Conservation (phyloP, 345 rosid species). For the Linum usitatissimum region DNA sequence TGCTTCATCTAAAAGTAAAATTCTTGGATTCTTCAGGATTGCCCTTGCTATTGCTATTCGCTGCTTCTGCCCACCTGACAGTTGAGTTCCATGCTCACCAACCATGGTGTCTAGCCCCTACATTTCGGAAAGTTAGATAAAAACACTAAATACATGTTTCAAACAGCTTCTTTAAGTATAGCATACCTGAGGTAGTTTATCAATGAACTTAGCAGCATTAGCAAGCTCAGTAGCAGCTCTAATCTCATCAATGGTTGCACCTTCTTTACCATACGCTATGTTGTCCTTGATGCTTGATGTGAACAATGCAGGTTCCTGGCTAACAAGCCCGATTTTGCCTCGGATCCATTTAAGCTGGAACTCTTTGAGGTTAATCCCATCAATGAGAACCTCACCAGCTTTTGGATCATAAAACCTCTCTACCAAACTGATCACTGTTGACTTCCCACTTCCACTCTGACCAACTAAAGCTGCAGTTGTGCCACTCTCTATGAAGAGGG, state of each 20-base stretch:
- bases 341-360: slow-evolving; percentile 36
- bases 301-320: slow-evolving; percentile 41
- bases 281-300: slow-evolving; percentile 31
- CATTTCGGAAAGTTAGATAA: background rate
- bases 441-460: slow-evolving; percentile 42
- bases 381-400: slow-evolving; percentile 33
- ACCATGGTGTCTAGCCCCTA: slow-evolving; percentile 9
- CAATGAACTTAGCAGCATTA: slow-evolving; percentile 35
- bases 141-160: background rate
- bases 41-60: slow-evolving; percentile 37
- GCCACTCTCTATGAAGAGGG: slow-evolving; percentile 25
- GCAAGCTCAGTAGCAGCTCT: slow-evolving; percentile 30
- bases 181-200: slow-evolving; percentile 31
- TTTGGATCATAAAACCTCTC: slow-evolving; percentile 40
- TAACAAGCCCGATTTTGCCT: slow-evolving; percentile 34
- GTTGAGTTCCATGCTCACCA: slow-evolving; percentile 9
- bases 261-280: slow-evolving; percentile 34
- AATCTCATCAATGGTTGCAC: slow-evolving; percentile 31
- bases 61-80: slow-evolving; percentile 10
- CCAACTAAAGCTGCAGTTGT: slow-evolving; percentile 37
- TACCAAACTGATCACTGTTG: slow-evolving; percentile 32
- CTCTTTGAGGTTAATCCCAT: slow-evolving; percentile 29
- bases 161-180: background rate
- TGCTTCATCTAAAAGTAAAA: slow-evolving; percentile 38
- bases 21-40: slow-evolving; percentile 32